A percentile compares a stretch with the other conserved stretches of the same genome.
Conservation (phyloP, 2,329 filamentous ascomycete genomes). For the Nemania sp. region DNA sequence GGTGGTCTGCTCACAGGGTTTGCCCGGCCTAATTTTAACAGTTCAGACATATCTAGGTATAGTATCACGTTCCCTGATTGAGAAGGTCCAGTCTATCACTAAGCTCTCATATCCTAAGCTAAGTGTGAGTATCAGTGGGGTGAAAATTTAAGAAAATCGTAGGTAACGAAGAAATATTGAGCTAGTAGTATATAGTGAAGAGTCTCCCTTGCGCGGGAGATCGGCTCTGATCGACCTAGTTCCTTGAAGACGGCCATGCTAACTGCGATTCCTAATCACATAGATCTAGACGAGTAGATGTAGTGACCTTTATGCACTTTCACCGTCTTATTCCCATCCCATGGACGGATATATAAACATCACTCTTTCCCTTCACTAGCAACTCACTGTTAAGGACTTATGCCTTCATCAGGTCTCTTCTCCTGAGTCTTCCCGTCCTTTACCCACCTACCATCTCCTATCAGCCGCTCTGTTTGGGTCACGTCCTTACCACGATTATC, state of each 20-base stretch:
- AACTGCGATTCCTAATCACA: background rate
- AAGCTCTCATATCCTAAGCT: background rate
- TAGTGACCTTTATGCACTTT: conserved; percentile 9
- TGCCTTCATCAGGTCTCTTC: conserved; percentile 10
- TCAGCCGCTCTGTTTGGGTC: background rate
- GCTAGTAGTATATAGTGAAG: conserved; percentile 5
- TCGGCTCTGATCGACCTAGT: conserved; percentile 9
- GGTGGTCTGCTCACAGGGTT: conserved; percentile 4
- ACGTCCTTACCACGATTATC: conserved; percentile 12
- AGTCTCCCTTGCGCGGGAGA: conserved; percentile 13
- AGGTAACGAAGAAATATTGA: background rate
- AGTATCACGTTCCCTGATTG: background rate
- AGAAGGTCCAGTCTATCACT: background rate
- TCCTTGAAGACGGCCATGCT: background rate
- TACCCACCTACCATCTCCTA: background rate
- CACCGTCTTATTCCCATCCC: conserved; percentile 9
- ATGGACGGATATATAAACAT: conserved; percentile 23
- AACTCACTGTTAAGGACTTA: background rate
- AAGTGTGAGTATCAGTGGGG: background rate
- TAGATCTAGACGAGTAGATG: background rate
- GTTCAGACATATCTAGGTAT: background rate
- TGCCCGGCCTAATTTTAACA: background rate
- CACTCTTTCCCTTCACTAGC: background rate
- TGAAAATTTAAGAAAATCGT: background rate
- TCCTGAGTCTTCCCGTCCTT: conserved; percentile 5